These are phyloP conservation scores for Orobanche coerulescens DNA, from an alignment of 257 asterid species.

Conservation along the genomic window DNA sequence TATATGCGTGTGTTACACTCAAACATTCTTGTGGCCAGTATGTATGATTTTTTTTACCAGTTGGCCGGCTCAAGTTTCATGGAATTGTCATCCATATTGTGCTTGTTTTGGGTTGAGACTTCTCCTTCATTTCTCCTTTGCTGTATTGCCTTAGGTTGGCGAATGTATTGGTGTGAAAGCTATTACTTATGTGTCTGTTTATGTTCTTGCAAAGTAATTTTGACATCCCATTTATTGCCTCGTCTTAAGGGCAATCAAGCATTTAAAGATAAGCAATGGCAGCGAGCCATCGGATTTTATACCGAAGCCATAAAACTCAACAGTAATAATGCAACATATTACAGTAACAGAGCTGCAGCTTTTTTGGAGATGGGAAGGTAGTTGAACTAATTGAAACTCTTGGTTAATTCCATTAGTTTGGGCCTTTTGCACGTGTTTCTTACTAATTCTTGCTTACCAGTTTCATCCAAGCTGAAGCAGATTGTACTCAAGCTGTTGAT, in stretches of 20 bases:
- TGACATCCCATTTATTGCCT: background rate
- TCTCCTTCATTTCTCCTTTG: conserved; percentile 1
- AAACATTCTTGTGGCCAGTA: background rate
- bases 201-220: background rate
- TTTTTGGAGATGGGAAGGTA: conserved; percentile 77
- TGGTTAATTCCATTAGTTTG: conserved; percentile 1
- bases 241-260: conserved; percentile 81
- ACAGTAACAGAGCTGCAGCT: conserved; percentile 91
- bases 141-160: conserved; percentile 9
- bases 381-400: conserved; percentile 9
- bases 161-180: conserved; percentile 9
- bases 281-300: conserved; percentile 75
- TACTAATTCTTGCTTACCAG: conserved; percentile 30
- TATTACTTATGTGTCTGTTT: conserved; percentile 8
- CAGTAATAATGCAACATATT: conserved; percentile 71
- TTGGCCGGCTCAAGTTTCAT: background rate
- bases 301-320: conserved; percentile 90
- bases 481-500: conserved; percentile 79
- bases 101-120: conserved; percentile 13
- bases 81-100: background rate
- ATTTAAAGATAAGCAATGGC: conserved; percentile 85
- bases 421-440: conserved; percentile 2
- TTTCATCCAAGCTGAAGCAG: conserved; percentile 77
- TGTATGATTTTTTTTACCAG: background rate
- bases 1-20: conserved; percentile 4